phyloP scores from a whole-genome alignment of 345 rosid genomes.

The Salix purpurea region DNA sequence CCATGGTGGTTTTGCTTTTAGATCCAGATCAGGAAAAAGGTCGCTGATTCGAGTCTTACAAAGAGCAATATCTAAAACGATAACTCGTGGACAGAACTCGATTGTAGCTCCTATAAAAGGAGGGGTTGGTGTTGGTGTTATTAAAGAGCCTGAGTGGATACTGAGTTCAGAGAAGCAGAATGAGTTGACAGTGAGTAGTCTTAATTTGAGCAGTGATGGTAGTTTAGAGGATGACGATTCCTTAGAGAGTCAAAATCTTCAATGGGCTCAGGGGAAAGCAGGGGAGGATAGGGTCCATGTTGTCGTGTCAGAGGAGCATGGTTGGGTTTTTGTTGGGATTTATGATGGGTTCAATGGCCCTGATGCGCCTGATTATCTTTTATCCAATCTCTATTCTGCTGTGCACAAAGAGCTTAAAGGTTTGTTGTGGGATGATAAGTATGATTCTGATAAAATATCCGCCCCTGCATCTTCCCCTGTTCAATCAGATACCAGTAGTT shows the following conservation, averaged over 20 bases:
- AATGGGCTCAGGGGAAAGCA: constrained; percentile 98
- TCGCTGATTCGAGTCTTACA: constrained; percentile 60
- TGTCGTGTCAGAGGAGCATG: constrained; percentile 82
- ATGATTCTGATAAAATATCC: constrained; percentile 23
- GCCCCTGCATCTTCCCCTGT: constrained; percentile 22
- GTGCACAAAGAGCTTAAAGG: constrained; percentile 72
- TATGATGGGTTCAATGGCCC: constrained; percentile 96
- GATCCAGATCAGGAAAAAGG: constrained; percentile 49
- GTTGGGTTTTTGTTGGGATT: constrained; percentile 90
- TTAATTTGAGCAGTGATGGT: constrained; percentile 67
- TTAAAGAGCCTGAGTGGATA: constrained; percentile 73
- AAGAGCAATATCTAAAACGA: constrained; percentile 69
- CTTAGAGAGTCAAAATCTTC: constrained; percentile 52
- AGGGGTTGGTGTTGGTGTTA: constrained; percentile 28
- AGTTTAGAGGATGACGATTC: constrained; percentile 65
- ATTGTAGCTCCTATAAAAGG: constrained; percentile 72
- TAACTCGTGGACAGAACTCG: constrained; percentile 68
- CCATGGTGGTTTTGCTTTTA: constrained; percentile 55
- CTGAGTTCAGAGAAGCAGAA: constrained; percentile 40
- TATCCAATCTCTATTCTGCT: constrained; percentile 56
- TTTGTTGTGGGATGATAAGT: constrained; percentile 51
- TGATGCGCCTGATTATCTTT: constrained; percentile 84
- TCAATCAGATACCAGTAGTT: background rate
- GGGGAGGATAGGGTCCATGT: constrained; percentile 96
- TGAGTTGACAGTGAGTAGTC: constrained; percentile 56